Percentiles rank a stretch among this genome's conserved stretches.
phyloP scores from a whole-genome alignment of 768 basidiomycete genomes.

The Amanita pallidorosea region DNA sequence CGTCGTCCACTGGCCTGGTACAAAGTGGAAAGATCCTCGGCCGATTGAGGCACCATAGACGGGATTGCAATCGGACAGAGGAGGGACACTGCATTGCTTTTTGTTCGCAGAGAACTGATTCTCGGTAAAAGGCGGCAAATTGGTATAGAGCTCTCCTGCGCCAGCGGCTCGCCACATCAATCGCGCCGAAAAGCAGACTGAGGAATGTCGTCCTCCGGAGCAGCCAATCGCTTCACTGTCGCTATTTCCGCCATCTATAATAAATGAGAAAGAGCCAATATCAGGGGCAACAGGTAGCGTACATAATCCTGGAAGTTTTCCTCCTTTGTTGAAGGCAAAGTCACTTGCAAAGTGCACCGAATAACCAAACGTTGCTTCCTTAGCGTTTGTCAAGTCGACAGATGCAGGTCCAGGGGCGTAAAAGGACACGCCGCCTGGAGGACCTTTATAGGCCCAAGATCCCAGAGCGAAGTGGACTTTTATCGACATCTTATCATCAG shows the following conservation, averaged over 20 bases:
- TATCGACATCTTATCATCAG: slow-evolving; percentile 43
- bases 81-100: slow-evolving; percentile 35
- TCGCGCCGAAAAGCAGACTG: slow-evolving; percentile 51
- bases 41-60: slow-evolving; percentile 60
- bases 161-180: slow-evolving; percentile 61
- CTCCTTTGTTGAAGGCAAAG: slow-evolving; percentile 57
- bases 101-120: slow-evolving; percentile 33
- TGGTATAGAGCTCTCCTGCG: slow-evolving; percentile 60
- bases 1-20: slow-evolving; percentile 56
- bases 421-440: slow-evolving; percentile 58
- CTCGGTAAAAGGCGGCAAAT: slow-evolving; percentile 42
- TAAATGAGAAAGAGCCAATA: slow-evolving; percentile 2
- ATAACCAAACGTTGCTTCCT: slow-evolving; percentile 54
- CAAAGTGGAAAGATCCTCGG: slow-evolving; percentile 56
- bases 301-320: slow-evolving; percentile 69
- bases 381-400: slow-evolving; percentile 47
- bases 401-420: slow-evolving; percentile 49
- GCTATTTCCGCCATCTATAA: slow-evolving; percentile 44
- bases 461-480: slow-evolving; percentile 45
- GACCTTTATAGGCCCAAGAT: slow-evolving; percentile 40
- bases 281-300: slow-evolving; percentile 13
- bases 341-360: slow-evolving; percentile 52
- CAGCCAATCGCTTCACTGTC: slow-evolving; percentile 37
- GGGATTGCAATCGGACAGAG: slow-evolving; percentile 44
- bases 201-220: slow-evolving; percentile 52